Evolutionary conservation across 345 rosid genomes (phyloP), one percentile per base, ranked within the genome.

Genomic region (Laguncularia racemosa): DNA sequence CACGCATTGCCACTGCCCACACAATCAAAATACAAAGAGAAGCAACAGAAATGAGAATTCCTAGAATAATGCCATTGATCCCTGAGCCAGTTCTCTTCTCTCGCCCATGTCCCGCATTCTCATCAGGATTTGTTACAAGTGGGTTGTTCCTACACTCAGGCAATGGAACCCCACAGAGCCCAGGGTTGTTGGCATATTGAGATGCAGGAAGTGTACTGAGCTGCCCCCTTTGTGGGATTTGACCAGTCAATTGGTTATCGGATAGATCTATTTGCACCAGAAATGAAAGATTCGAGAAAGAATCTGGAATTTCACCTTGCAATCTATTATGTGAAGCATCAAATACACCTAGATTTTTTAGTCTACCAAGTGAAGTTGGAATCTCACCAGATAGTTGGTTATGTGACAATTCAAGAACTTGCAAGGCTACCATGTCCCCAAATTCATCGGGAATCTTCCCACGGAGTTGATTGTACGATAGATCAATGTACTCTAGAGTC

Each of bases 301-400:
- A 89, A 48, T 92, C 97, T 6, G 99, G 99, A 58, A 92, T 92
- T 73, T 84, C 81, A 14, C 99, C 99, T 72, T 92, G 99, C 48
- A 92, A 71, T 19, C 95, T 75, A 66, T 92, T 92, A 62, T 78
- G 81, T 2, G 97, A 89, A 0, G 96, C 96, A 53, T 89, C 99
- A 14, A 92, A 92, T 1, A 86, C 95, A 0, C 96, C 99, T 18
- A 92, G 74, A 57, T 92, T 77, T 84, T 78, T 86, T 48, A 89
- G 83, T 70, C 71, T 83, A n/a, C 99, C 97, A 19, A 92, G 86
- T 10, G 99, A 69, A 4, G 84, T 53, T 0, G 97, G 96, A 56
- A 92, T 92, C 71, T 92, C 99, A 33, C 99, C 99, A 0, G 99
- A 86, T n/a, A 92, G 77, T 60, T 83, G 91, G 64, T 92, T 92